Conservation (phyloP, 2,329 filamentous ascomycete genomes). For the Hypocrella siamensis region DNA sequence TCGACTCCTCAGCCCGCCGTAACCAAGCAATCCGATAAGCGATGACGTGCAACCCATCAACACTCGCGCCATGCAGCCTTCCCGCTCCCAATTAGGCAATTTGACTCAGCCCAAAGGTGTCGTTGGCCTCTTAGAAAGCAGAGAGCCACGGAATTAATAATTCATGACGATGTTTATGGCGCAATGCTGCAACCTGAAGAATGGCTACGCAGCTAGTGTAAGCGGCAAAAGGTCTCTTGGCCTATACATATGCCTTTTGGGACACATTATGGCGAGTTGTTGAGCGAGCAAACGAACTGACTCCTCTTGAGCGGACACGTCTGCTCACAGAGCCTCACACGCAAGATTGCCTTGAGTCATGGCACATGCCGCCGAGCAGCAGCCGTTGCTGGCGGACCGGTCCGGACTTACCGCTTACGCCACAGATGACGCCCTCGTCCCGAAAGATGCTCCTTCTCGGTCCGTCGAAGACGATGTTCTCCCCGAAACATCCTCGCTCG, state of each 20-base stretch:
- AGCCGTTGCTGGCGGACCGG: slow-evolving; percentile 1
- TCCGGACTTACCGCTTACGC: neutral
- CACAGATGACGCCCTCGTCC: neutral
- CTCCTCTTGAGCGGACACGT: neutral
- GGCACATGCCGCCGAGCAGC: neutral
- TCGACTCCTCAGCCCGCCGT: neutral
- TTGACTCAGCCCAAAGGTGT: neutral
- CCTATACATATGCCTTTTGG: no score
- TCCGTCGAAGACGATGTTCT: slow-evolving; percentile 40
- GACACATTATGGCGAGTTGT: no score
- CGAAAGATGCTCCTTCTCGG: slow-evolving; percentile 4
- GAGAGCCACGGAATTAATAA: neutral
- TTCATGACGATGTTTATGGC: neutral
- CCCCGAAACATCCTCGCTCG: slow-evolving; percentile 40
- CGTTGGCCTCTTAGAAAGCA: neutral
- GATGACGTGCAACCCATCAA: slow-evolving; percentile 2
- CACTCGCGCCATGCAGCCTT: slow-evolving; percentile 1
- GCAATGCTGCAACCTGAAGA: no score
- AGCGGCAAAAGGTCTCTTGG: no score
- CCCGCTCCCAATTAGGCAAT: neutral
- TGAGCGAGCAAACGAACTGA: neutral
- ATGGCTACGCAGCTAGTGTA: no score
- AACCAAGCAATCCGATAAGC: slow-evolving; percentile 1
- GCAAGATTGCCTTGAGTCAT: neutral
- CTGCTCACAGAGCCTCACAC: neutral